Percentiles rank a stretch among this genome's conserved stretches.
These are phyloP conservation scores for Mortierella polycephala DNA, from an alignment of 371 early-diverging fungal genomes.

Conservation along the genomic window DNA sequence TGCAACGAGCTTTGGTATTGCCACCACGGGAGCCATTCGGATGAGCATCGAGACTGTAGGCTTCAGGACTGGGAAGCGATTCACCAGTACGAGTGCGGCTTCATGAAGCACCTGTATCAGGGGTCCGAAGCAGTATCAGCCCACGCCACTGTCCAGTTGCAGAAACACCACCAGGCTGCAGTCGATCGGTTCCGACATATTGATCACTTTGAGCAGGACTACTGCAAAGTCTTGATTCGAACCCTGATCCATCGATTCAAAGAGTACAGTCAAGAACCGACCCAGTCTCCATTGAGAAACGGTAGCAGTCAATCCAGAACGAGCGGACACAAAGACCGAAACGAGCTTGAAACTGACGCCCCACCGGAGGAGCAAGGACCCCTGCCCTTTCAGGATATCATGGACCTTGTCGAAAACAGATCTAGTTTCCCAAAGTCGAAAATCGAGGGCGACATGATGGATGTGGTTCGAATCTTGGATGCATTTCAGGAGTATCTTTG, in stretches of 20 bases:
- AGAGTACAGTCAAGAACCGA: neutral
- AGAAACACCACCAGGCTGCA: neutral
- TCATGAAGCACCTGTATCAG: constrained; percentile 12
- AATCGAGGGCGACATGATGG: constrained; percentile 13
- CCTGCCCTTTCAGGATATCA: constrained; percentile 4
- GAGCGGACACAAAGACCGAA: neutral
- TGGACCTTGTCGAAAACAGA: constrained; percentile 22
- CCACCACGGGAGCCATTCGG: neutral
- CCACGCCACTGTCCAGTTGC: neutral
- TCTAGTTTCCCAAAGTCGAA: neutral
- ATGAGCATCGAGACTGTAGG: constrained; percentile 2
- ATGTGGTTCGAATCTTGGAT: constrained; percentile 24
- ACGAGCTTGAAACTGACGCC: neutral
- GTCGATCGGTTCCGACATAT: neutral
- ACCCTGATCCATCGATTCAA: constrained; percentile 19
- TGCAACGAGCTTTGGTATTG: constrained; percentile 37
- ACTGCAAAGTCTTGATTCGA: constrained; percentile 16
- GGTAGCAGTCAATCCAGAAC: no score
- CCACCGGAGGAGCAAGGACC: neutral
- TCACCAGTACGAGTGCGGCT: constrained; percentile 23
- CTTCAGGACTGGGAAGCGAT: constrained; percentile 12
- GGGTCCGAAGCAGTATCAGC: neutral
- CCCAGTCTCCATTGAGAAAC: no score
- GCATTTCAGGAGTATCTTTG: constrained; percentile 22
- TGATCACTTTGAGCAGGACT: constrained; percentile 19